These are phyloP conservation scores for Trichophaea hybrida DNA, from an alignment of 2,329 filamentous ascomycete genomes.

Conservation along the genomic window DNA sequence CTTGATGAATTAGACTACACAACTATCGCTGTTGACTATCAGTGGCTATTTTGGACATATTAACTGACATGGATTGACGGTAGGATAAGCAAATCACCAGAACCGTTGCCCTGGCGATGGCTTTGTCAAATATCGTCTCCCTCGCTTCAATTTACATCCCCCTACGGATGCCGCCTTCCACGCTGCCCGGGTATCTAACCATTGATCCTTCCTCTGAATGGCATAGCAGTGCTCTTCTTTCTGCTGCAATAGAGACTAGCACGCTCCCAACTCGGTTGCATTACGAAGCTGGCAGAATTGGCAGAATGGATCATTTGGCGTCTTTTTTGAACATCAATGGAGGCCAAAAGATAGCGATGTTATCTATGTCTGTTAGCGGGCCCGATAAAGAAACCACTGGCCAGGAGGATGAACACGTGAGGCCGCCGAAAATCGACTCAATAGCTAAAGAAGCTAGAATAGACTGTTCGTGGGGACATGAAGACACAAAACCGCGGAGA, in stretches of 20 bases:
- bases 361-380: conserved; percentile 45
- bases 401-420: neutral
- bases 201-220: conserved; percentile 55
- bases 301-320: conserved; percentile 47
- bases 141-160: conserved; percentile 68
- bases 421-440: neutral
- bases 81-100: conserved; percentile 50
- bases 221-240: conserved; percentile 65
- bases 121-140: conserved; percentile 51
- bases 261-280: conserved; percentile 61
- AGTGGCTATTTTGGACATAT: neutral
- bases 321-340: conserved; percentile 58
- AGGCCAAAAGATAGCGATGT: conserved; percentile 62
- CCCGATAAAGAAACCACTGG: conserved; percentile 23
- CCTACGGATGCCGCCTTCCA: conserved; percentile 46
- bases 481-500: neutral
- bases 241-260: conserved; percentile 61
- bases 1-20: too few relatives aligned
- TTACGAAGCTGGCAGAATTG: conserved; percentile 33
- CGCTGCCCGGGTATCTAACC: conserved; percentile 42
- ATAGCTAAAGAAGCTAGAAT: neutral
- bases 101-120: conserved; percentile 59
- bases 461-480: neutral
- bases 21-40: neutral
- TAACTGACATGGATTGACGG: neutral